Percentiles rank a stretch among this genome's conserved stretches.
Evolutionary conservation across 2,329 filamentous ascomycete genomes (phyloP).

Genomic region (Biscogniauxia mediterranea): DNA sequence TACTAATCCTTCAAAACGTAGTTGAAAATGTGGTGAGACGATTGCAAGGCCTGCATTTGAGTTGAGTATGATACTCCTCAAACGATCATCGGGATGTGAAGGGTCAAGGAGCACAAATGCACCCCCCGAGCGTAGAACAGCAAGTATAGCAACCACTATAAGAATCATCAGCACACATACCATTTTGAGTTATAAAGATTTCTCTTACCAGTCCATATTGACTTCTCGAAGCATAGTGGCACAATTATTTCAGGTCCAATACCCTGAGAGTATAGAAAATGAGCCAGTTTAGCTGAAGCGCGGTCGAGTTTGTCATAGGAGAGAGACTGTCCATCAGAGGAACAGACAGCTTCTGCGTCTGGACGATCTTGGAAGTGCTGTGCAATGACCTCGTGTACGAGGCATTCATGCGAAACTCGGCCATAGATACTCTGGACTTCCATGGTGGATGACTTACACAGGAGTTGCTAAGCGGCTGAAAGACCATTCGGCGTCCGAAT

Average conservation of each 20-base stretch:
- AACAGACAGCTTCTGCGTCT: constrained; percentile 3
- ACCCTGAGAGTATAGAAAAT: background rate
- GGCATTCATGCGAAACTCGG: background rate
- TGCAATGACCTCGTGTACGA: background rate
- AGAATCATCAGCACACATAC: background rate
- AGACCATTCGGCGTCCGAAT: background rate
- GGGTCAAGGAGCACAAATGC: constrained; percentile 31
- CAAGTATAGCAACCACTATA: constrained; percentile 21
- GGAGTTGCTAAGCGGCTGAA: background rate
- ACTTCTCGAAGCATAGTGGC: constrained; percentile 16
- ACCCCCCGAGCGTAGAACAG: constrained; percentile 28
- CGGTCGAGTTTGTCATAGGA: constrained; percentile 23
- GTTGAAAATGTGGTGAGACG: background rate
- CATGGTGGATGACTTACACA: background rate
- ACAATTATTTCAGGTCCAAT: constrained; percentile 7
- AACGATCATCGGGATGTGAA: constrained; percentile 19
- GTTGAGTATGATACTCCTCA: constrained; percentile 13
- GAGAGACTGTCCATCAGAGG: constrained; percentile 12
- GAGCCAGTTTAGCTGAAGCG: constrained; percentile 14
- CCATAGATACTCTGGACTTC: background rate
- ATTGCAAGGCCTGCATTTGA: constrained; percentile 8
- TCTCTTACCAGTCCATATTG: constrained; percentile 8
- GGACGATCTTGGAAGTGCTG: background rate
- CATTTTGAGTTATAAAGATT: background rate
- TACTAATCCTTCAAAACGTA: background rate